Percentiles rank a stretch among this genome's conserved stretches.
Evolutionary conservation across 148 eudicot species (phyloP).

Genomic region (Camellia granthamiana): DNA sequence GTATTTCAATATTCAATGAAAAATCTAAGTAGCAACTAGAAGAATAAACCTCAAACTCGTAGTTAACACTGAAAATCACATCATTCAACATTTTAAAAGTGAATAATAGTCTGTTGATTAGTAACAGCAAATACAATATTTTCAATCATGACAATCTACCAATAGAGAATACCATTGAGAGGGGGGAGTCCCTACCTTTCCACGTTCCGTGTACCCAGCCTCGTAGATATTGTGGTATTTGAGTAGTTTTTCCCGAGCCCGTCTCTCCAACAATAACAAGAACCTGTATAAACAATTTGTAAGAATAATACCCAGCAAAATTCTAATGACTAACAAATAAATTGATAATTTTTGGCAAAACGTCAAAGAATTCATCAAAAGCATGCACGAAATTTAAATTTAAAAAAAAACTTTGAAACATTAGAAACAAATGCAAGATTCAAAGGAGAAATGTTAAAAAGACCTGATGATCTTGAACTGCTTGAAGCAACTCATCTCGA

Average conservation of each 20-base stretch:
- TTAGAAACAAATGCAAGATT: neutral
- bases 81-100: neutral
- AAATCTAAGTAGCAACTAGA: neutral
- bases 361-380: neutral
- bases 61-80: neutral
- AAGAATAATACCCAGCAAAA: constrained; percentile 10
- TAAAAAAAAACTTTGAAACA: neutral
- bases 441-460: constrained; percentile 8
- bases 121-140: neutral
- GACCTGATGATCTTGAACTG: constrained; percentile 65
- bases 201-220: constrained; percentile 65
- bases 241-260: constrained; percentile 82
- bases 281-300: constrained; percentile 32
- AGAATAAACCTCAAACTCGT: neutral
- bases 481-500: constrained; percentile 51
- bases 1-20: neutral
- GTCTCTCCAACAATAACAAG: constrained; percentile 87
- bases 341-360: constrained; percentile 5
- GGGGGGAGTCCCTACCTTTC: constrained; percentile 37
- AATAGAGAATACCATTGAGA: neutral
- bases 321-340: neutral
- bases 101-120: neutral
- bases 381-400: neutral
- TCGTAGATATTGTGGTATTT: constrained; percentile 83
- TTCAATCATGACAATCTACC: neutral